These are phyloP conservation scores for Stachybotrys echinatus DNA, from an alignment of 2,329 filamentous ascomycete genomes.

Conservation along the genomic window DNA sequence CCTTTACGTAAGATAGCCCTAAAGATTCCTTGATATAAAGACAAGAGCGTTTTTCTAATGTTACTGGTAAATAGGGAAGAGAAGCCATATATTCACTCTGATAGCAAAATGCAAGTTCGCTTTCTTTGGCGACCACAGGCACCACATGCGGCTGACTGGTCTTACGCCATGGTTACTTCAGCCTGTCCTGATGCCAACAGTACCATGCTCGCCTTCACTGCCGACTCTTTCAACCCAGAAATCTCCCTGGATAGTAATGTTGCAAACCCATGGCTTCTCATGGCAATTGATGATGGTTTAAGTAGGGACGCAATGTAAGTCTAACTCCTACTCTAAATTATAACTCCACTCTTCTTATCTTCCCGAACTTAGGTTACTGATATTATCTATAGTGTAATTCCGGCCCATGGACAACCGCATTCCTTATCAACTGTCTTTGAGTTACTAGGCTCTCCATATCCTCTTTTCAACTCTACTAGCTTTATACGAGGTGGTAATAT, in stretches of 20 bases:
- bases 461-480: not conserved
- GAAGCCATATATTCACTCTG: conserved; percentile 4
- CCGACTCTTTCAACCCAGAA: not conserved
- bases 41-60: not conserved
- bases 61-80: conserved; percentile 1
- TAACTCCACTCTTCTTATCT: not conserved
- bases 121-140: conserved; percentile 3
- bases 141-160: conserved; percentile 3
- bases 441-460: not conserved
- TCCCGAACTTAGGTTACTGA: not conserved
- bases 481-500: not conserved
- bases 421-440: not conserved
- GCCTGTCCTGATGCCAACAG: not conserved
- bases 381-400: not conserved
- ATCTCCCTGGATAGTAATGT: not conserved
- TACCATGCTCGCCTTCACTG: conserved; percentile 1
- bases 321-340: not conserved
- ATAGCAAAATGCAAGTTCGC: conserved; percentile 3
- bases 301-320: conserved; percentile 5
- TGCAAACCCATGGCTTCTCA: not conserved
- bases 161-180: conserved; percentile 3
- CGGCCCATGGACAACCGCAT: not conserved
- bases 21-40: not conserved
- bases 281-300: conserved; percentile 1
- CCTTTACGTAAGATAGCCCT: conserved; percentile 1